Base-by-base conservation (phyloP, 2,329 filamentous ascomycete genomes). In the Ceratocystis cubensis region DNA sequence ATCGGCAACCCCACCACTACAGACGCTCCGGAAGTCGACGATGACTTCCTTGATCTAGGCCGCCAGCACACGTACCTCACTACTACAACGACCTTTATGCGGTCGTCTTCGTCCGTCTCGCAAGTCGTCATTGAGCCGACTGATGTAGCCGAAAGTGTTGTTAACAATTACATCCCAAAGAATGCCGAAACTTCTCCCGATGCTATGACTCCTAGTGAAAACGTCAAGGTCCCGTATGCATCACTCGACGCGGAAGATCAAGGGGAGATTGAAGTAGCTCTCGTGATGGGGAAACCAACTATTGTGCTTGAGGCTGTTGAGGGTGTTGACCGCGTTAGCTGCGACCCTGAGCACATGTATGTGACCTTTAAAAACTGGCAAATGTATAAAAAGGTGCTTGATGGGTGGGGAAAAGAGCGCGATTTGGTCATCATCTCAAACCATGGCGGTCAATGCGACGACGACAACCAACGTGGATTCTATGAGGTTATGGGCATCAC, bases 341-440 rank as follows among this genome's bases (percentile, higher is more conserved):
- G 70, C 61, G 25, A 50, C 53, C 61, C 69, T 4, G 67, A 68
- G 17, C 64, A 64, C 28, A 65, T 72, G 15, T 67, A 69, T n/a
- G 69, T 71, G 5, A 64, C 67, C 33, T 72, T 72, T 56, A 63
- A 56, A 46, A 67, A 64, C 56, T n/a, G 56, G 20, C 66, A 64
- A 1, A 65, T 66, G 30, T 71, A 71, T 48, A 20, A 41, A n/a
- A 61, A 71, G 62, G 69, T 70, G 22, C 65, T 71, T 8, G 53
- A 61, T 20, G 56, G 68, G 57, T 72, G 71, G 71, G 53, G 64
- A 33, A 50, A 56, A 0, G 66, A 69, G 1, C 64, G 68, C 50
- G 67, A 68, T n/a, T 70, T 79, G 46, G 71, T 78, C 50, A 69
- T 79, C 63, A 73, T 79, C 68, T 79, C 77, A 15, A 78, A 77